These are phyloP conservation scores for Orbilia quercus DNA, from an alignment of 2,329 filamentous ascomycete species.

Conservation along the genomic window DNA sequence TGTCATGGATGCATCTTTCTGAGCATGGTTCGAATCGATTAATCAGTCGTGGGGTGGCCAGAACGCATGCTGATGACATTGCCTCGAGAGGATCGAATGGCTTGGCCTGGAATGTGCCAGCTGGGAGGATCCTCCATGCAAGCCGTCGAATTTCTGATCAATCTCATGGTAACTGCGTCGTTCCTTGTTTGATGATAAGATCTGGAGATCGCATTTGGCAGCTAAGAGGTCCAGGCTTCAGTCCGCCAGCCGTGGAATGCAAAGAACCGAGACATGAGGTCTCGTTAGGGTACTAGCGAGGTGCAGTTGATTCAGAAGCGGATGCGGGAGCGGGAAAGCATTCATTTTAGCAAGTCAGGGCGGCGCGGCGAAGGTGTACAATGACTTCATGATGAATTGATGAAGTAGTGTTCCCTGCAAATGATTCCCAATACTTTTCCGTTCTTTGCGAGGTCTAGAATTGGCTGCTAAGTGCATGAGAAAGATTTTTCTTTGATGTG, in stretches of 20 bases:
- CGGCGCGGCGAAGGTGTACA: conserved; percentile 2
- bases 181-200: conserved; percentile 9
- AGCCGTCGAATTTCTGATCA: conserved; percentile 17
- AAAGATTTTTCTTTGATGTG: not conserved
- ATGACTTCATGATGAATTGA: too few relatives aligned
- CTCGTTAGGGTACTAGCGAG: conserved; percentile 27
- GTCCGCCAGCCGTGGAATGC: not conserved
- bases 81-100: conserved; percentile 27
- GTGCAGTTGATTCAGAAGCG: conserved; percentile 12
- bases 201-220: conserved; percentile 10
- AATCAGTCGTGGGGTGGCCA: conserved; percentile 45
- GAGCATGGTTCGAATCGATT: conserved; percentile 28
- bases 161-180: conserved; percentile 5
- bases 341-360: conserved; percentile 13
- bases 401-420: too few relatives aligned
- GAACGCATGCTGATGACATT: conserved; percentile 21
- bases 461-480: not conserved
- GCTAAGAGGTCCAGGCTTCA: conserved; percentile 7
- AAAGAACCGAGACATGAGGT: conserved; percentile 21
- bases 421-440: conserved; percentile 17
- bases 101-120: conserved; percentile 32
- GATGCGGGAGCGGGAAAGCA: conserved; percentile 46
- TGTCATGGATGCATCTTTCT: conserved; percentile 30
- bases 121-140: not conserved
- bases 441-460: conserved; percentile 26